Evolutionary conservation across 305 asterid species (phyloP), one percentile per base, ranked within the genome.

Genomic region (Fraxinus albicans): DNA sequence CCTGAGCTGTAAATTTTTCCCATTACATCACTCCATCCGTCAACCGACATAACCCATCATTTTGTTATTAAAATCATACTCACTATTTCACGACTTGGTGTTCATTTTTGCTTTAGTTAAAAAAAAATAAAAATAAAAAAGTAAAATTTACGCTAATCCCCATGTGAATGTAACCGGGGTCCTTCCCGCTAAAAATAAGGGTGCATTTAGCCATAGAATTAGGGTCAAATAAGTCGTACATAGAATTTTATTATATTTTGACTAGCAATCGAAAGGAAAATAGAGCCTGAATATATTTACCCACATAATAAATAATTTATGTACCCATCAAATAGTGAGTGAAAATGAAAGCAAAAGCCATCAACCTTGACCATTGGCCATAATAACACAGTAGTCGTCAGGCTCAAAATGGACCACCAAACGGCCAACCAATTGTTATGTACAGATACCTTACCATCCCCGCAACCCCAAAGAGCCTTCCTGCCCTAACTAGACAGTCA

Each of bases 361-460:
- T 23, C 81, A 79, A 23, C 65, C 80, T 67, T 75, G 50, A 86
- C 40, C 73, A 69, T 29, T 80, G 31, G 40, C 58, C 47, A 33
- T 73, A 70, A 8, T 40, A 47, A 34, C 23, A 81, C 74, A 27
- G 0, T 44, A 84, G 81, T 78, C 35, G 15, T 67, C 38, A 9
- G 15, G 19, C 75, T 69, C 36, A 70, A 78, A 65, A 78, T 55
- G 77, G 73, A 63, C 34, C 53, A 78, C 83, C 73, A 44, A 72
- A 81, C 86, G 34, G 44, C 90, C 86, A 74, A 90, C 87, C 91
- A 90, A 90, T 91, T 74, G 21, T n/a, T 76, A 89, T 87, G 72
- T 89, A 90, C 92, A 87, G 53, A 86, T 85, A 84, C 79, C 80
- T 75, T 72, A 75, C 1, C 74, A 3, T 34, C 78, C 87, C 76